Evolutionary conservation across 2,329 filamentous ascomycete genomes (phyloP).

Genomic region (Colletotrichum limetticola): DNA sequence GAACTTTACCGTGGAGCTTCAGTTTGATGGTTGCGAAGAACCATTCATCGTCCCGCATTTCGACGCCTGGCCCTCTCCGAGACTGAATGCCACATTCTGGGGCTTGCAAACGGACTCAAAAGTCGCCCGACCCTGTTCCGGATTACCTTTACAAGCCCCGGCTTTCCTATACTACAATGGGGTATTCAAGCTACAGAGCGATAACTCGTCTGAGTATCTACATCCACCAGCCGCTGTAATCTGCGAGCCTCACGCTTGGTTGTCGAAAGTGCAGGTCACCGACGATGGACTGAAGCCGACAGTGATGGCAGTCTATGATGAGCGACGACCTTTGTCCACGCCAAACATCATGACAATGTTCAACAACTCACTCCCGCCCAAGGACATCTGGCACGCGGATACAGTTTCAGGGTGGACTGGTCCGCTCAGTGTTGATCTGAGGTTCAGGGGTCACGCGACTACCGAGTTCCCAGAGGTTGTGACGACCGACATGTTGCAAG

Average conservation of each 20-base stretch:
- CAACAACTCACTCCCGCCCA: background rate
- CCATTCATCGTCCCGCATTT: background rate
- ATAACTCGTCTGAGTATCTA: background rate
- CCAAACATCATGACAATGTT: constrained; percentile 7
- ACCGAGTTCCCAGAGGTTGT: background rate
- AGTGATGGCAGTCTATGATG: background rate
- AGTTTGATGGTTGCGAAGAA: constrained; percentile 10
- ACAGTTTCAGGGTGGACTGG: background rate
- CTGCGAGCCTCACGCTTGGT: constrained; percentile 10
- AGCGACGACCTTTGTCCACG: background rate
- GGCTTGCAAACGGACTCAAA: background rate
- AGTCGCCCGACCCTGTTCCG: background rate
- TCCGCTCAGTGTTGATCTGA: background rate
- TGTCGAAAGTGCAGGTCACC: constrained; percentile 13
- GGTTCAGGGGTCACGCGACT: background rate
- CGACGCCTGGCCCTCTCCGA: too few relatives aligned
- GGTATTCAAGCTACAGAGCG: background rate
- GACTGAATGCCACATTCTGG: background rate
- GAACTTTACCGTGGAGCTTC: background rate
- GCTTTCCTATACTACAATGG: constrained; percentile 7
- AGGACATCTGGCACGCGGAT: background rate
- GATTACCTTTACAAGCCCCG: background rate
- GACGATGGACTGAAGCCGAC: constrained; percentile 14
- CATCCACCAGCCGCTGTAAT: constrained; percentile 1
- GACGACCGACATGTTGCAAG: background rate